Evolutionary conservation across 108 stramenopile genomes (phyloP).

Genomic region (Nitzschia sp.): DNA sequence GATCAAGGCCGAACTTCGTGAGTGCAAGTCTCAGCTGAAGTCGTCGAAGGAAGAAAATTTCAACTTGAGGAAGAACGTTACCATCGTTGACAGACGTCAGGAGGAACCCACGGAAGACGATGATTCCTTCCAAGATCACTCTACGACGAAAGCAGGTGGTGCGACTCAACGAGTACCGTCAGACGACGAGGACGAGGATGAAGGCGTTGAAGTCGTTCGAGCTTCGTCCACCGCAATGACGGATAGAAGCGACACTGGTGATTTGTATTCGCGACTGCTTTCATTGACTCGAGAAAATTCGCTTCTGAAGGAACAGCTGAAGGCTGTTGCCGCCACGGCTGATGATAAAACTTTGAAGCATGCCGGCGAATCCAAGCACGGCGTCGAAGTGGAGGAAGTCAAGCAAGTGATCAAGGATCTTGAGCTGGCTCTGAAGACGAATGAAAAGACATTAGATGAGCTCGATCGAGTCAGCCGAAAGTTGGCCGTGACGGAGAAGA

Average conservation of each 20-base stretch:
- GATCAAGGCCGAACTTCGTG: background rate
- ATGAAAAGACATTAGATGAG: background rate
- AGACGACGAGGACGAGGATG: background rate
- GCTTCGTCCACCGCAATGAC: background rate
- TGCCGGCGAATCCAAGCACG: background rate
- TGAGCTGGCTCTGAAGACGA: background rate
- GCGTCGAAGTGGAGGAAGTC: background rate
- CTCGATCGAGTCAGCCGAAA: slow-evolving; percentile 6
- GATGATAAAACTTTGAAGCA: background rate
- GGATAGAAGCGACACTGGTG: background rate
- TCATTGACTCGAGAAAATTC: background rate
- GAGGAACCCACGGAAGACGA: background rate
- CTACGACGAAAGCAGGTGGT: background rate
- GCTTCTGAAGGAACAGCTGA: background rate
- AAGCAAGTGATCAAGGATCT: slow-evolving; percentile 10
- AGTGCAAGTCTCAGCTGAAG: slow-evolving; percentile 4
- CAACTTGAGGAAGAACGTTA: background rate
- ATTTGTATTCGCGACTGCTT: background rate
- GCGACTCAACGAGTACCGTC: too few relatives aligned
- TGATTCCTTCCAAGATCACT: background rate
- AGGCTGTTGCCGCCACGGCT: background rate
- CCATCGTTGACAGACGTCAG: background rate
- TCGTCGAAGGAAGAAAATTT: background rate
- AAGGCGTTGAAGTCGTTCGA: slow-evolving; percentile 9
- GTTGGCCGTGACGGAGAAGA: slow-evolving; percentile 5